Evolutionary conservation across 2,329 filamentous ascomycete genomes (phyloP).

Genomic region (Calonectria fujianensis): DNA sequence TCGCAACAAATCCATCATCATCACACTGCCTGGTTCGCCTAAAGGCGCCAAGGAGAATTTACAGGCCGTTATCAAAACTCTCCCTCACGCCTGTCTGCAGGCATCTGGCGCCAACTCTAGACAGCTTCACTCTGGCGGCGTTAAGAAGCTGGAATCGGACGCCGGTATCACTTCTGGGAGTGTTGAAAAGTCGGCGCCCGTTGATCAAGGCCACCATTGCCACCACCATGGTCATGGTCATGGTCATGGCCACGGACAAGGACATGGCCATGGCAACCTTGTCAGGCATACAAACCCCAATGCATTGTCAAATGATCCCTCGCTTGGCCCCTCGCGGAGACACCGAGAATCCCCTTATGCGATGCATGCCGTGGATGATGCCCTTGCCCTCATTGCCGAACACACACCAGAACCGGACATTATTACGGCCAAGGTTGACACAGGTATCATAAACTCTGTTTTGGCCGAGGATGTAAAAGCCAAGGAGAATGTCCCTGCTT

Average conservation of each 20-base stretch:
- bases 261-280: conserved; percentile 76
- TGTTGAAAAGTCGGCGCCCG: conserved; percentile 55
- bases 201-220: conserved; percentile 68
- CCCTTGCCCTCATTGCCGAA: conserved; percentile 82
- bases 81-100: conserved; percentile 96
- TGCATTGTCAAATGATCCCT: conserved; percentile 76
- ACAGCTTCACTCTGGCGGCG: conserved; percentile 84
- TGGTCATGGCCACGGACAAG: conserved; percentile 72
- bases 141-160: conserved; percentile 89
- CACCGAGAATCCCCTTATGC: conserved; percentile 92
- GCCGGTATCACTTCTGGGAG: conserved; percentile 74
- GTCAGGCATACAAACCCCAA: conserved; percentile 83
- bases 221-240: conserved; percentile 68
- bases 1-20: conserved; percentile 85
- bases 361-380: conserved; percentile 91
- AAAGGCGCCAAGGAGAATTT: conserved; percentile 97
- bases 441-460: conserved; percentile 82
- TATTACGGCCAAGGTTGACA: conserved; percentile 76
- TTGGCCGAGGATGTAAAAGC: conserved; percentile 89
- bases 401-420: conserved; percentile 80
- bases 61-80: conserved; percentile 88
- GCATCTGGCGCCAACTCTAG: conserved; percentile 89
- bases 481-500: conserved; percentile 90
- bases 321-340: conserved; percentile 78
- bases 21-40: conserved; percentile 94